Conservation (phyloP, 371 early-diverging fungal species). For the Apophysomyces trapeziformis region DNA sequence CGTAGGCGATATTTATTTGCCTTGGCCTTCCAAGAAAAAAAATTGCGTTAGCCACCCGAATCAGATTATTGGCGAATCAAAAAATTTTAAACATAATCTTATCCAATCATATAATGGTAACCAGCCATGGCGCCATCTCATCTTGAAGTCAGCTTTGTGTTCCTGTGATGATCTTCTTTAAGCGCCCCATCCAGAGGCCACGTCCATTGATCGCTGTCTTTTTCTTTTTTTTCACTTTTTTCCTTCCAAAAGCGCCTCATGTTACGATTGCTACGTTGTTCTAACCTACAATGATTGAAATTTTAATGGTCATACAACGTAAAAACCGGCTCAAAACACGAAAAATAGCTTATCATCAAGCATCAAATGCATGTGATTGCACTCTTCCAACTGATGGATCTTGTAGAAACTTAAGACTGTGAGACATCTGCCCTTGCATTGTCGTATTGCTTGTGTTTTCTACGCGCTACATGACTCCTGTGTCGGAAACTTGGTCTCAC, state of each 20-base stretch:
- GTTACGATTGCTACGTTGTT: not conserved
- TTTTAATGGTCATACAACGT: not conserved
- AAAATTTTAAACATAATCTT: not conserved
- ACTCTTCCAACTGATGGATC: no score
- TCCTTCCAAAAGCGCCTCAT: not conserved
- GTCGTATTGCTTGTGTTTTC: no score
- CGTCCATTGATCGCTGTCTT: not conserved
- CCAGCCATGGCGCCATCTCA: conserved; percentile 5
- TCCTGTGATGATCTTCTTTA: conserved; percentile 10
- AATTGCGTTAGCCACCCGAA: conserved; percentile 12
- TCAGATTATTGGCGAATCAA: conserved; percentile 5
- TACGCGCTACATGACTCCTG: no score
- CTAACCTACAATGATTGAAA: not conserved
- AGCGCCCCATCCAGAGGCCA: not conserved
- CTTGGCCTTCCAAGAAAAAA: conserved; percentile 5
- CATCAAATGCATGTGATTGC: no score
- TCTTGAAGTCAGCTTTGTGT: conserved; percentile 7
- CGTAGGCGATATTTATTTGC: conserved; percentile 4
- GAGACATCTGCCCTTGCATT: no score
- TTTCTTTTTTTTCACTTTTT: not conserved
- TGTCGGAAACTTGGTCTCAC: no score
- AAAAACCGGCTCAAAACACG: no score
- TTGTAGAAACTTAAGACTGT: no score
- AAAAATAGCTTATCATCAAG: no score
- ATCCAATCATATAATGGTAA: not conserved